A percentile compares a stretch with the other conserved stretches of the same genome.
These are phyloP conservation scores for Saccharomyces kudriavzevii DNA, from an alignment of 805 yeast genomes.

Conservation along the genomic window DNA sequence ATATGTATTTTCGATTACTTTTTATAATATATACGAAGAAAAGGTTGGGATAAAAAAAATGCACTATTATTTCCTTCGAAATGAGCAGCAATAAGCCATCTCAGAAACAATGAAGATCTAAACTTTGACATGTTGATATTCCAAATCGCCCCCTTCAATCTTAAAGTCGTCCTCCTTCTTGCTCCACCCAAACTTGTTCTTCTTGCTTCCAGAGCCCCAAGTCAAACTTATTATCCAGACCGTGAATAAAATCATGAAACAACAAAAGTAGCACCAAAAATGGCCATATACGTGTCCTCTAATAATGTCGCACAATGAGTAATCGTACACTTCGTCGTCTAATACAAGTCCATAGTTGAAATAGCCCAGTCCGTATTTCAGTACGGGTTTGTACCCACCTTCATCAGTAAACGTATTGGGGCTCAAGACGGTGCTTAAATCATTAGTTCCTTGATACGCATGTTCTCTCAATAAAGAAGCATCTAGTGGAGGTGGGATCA, in stretches of 20 bases:
- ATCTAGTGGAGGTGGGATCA: slow-evolving; percentile 33
- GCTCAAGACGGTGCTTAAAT: slow-evolving; percentile 22
- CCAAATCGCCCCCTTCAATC: slow-evolving; percentile 5
- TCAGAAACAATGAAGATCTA: neutral
- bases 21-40: neutral
- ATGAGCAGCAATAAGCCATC: neutral
- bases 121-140: slow-evolving; percentile 6
- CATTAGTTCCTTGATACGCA: slow-evolving; percentile 28
- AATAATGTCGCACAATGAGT: slow-evolving; percentile 11
- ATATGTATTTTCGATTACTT: neutral
- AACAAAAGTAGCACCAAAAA: slow-evolving; percentile 15
- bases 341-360: slow-evolving; percentile 25
- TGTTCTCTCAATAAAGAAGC: slow-evolving; percentile 33
- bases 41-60: neutral
- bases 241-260: slow-evolving; percentile 10
- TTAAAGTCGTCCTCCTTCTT: neutral
- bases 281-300: slow-evolving; percentile 22
- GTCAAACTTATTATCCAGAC: slow-evolving; percentile 13
- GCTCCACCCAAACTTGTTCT: slow-evolving; percentile 5
- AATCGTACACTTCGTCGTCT: slow-evolving; percentile 18
- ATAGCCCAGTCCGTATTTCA: slow-evolving; percentile 29
- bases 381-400: slow-evolving; percentile 27
- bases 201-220: slow-evolving; percentile 6
- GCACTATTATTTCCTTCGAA: neutral
- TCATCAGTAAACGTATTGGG: slow-evolving; percentile 22